Conservation (phyloP, 768 basidiomycete genomes). For the Kockovaella imperatae region DNA sequence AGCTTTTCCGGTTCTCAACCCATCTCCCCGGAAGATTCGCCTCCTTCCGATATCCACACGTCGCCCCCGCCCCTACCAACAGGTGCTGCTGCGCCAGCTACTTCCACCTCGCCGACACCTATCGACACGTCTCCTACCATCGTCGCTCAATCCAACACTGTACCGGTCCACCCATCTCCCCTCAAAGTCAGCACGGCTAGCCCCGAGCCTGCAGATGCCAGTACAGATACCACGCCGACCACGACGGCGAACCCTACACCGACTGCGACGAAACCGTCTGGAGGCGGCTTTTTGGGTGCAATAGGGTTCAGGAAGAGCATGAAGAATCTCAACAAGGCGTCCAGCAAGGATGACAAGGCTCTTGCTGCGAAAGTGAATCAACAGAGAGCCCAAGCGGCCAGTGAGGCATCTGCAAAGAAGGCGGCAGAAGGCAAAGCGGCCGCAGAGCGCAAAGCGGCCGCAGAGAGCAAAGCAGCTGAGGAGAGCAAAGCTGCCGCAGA, state of each 20-base stretch:
- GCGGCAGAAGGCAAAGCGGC: slow-evolving; percentile 13
- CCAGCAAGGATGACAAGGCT: slow-evolving; percentile 2
- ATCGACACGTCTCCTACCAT: background rate
- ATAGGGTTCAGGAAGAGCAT: too few species aligned
- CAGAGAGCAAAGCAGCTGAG: slow-evolving; percentile 26
- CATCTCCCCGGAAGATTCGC: slow-evolving; percentile 21
- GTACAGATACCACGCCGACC: too few species aligned
- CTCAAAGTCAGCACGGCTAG: background rate
- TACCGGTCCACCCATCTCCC: slow-evolving; percentile 4
- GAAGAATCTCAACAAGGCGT: too few species aligned
- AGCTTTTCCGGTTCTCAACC: slow-evolving; percentile 28
- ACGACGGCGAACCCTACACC: background rate
- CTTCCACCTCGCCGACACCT: background rate
- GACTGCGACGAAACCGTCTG: background rate
- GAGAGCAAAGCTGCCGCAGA: too few species aligned
- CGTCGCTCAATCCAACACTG: slow-evolving; percentile 6
- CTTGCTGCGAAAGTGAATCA: slow-evolving; percentile 26
- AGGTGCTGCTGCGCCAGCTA: slow-evolving; percentile 8
- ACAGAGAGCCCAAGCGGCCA: slow-evolving; percentile 35
- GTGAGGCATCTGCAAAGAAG: slow-evolving; percentile 4
- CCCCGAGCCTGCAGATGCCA: background rate
- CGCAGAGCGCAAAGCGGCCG: slow-evolving; percentile 32
- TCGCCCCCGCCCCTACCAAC: slow-evolving; percentile 11
- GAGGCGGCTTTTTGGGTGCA: too few species aligned
- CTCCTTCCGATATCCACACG: slow-evolving; percentile 17